Conservation (phyloP, 1,284 basidiomycete genomes). For the Agaricales sp. region DNA sequence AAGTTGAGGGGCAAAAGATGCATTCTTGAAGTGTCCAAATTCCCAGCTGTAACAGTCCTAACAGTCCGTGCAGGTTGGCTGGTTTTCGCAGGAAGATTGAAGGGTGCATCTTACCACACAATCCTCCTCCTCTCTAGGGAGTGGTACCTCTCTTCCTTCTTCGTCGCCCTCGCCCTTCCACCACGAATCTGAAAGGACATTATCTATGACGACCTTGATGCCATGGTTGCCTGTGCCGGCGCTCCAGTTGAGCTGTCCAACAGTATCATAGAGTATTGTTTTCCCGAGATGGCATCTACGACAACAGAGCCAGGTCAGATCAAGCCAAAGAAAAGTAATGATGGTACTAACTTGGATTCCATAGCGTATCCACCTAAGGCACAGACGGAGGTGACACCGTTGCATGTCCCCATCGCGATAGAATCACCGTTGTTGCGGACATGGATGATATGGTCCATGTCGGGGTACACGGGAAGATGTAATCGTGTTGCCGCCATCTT, state of each 20-base stretch:
- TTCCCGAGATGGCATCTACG: slow-evolving; percentile 49
- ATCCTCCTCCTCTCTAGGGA: slow-evolving; percentile 38
- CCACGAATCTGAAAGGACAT: slow-evolving; percentile 39
- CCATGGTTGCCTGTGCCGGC: slow-evolving; percentile 77
- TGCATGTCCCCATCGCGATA: slow-evolving; percentile 70
- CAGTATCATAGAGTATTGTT: slow-evolving; percentile 76
- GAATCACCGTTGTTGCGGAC: slow-evolving; percentile 79
- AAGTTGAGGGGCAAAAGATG: too few species aligned
- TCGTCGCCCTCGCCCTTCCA: not conserved
- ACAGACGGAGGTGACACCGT: slow-evolving; percentile 55
- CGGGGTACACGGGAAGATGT: slow-evolving; percentile 68
- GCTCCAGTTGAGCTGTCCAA: slow-evolving; percentile 75
- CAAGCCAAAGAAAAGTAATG: not conserved
- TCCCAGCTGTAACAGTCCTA: slow-evolving; percentile 72
- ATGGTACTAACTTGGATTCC: slow-evolving; percentile 38
- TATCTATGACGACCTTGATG: slow-evolving; percentile 70
- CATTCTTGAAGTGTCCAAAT: slow-evolving; percentile 33
- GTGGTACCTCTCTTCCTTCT: slow-evolving; percentile 36
- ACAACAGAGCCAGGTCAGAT: not conserved
- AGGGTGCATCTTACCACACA: slow-evolving; percentile 40
- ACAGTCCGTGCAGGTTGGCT: slow-evolving; percentile 1
- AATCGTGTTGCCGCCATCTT: slow-evolving; percentile 78
- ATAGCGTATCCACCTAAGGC: slow-evolving; percentile 61
- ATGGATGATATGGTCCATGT: slow-evolving; percentile 43
- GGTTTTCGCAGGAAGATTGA: slow-evolving; percentile 1